Evolutionary conservation across 805 yeast genomes (phyloP), one percentile per base, ranked within the genome.

Genomic region (Nakazawaea wyomingensis): DNA sequence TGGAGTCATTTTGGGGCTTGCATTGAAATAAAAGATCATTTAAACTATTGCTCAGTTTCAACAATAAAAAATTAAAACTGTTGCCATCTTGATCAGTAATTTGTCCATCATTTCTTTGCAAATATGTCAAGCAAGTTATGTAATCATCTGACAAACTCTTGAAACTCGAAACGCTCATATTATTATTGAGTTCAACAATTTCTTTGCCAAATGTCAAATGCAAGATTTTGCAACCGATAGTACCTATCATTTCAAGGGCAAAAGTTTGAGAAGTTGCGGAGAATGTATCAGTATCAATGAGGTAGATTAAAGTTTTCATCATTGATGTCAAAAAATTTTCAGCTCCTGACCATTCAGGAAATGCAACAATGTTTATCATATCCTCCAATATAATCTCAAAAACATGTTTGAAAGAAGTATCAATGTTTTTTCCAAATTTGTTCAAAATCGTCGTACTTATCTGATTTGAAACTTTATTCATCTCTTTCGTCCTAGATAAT

Each of bases 261-360:
- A 68, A 69, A 0, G 79, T 64, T 46, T 79, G 84, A 5, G 72
- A 61, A 10, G 55, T 46, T 1, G 72, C 62, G 0, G 71, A 37
- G 34, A 65, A 62, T 22, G 59, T 61, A 10, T 68, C 69, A 2
- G 68, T 65, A 51, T 55, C 62, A 46, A 71, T 62, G 1, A 67
- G 54, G 17, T 49, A 50, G 39, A 79, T 54, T 18, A 81, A 53
- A 5, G 69, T 61, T 31, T 63, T 68, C 52, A 72, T 60, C 2
- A 81, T 43, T 1, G 78, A 64, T 6, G 54, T 55, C 5, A 84
- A 57, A 13, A 84, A 50, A 0, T 65, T 50, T 46, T 77, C 85
- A 1, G 81, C 69, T 0, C 76, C 76, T 0, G 87, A 68, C 77
- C 82, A 86, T 43, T 78, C 81, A 0, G 88, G 85, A 7, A 58